A percentile compares a stretch with the other conserved stretches of the same genome.
Conservation (phyloP, 139 green algal genomes). For the Chlorella ohadii region DNA sequence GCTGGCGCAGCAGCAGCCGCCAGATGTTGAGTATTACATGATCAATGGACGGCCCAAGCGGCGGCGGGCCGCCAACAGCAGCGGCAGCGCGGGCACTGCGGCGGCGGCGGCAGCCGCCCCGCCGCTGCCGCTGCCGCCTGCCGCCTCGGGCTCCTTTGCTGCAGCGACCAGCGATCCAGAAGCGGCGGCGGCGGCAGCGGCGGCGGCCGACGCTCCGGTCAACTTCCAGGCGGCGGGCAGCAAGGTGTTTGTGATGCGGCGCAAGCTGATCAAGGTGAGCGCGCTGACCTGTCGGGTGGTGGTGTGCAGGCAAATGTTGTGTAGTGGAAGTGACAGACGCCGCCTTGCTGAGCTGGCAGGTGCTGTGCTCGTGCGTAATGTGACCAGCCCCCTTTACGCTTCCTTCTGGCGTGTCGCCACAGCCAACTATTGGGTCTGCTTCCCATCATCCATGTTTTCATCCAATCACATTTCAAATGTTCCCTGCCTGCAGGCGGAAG, state of each 20-base stretch:
- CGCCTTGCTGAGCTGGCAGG: too few relatives aligned
- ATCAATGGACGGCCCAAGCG: conserved; percentile 52
- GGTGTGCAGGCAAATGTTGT: too few relatives aligned
- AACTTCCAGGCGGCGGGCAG: conserved; percentile 44
- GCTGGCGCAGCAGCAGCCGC: not conserved
- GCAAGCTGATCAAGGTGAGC: conserved; percentile 36
- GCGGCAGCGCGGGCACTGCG: not conserved
- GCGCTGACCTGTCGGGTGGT: too few relatives aligned
- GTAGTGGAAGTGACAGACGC: too few relatives aligned
- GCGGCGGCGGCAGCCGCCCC: not conserved
- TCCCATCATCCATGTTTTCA: too few relatives aligned
- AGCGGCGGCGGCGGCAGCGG: not conserved
- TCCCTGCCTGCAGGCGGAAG: conserved; percentile 5
- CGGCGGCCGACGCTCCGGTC: conserved; percentile 14
- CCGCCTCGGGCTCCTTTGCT: too few relatives aligned
- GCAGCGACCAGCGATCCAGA: too few relatives aligned
- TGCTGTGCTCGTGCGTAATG: too few relatives aligned
- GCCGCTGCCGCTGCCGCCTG: not conserved
- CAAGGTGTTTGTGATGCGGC: conserved; percentile 44
- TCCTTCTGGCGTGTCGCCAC: too few relatives aligned
- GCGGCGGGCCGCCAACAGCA: conserved; percentile 4
- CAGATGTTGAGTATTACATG: conserved; percentile 32
- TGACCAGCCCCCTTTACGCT: too few relatives aligned
- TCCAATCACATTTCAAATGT: too few relatives aligned
- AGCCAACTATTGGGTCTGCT: too few relatives aligned